Evolutionary conservation across 306 rosid genomes (phyloP).

Genomic region (Vicia sativa): DNA sequence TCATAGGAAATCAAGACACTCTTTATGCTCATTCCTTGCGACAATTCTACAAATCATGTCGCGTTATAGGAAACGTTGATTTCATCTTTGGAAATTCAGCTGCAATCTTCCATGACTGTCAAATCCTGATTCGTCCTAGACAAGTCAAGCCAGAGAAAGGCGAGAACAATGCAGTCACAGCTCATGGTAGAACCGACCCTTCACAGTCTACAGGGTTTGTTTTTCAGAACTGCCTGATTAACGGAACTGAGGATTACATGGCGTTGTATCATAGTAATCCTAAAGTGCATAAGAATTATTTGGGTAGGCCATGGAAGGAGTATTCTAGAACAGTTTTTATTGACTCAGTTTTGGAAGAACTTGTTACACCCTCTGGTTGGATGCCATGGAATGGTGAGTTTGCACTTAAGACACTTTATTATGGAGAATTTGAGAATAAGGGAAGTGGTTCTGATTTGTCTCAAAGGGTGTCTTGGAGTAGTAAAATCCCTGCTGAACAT

Average conservation of each 20-base stretch:
- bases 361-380: constrained; percentile 67
- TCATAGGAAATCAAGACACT: constrained; percentile 87
- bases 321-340: constrained; percentile 75
- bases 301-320: constrained; percentile 98
- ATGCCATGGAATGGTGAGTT: constrained; percentile 72
- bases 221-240: constrained; percentile 66
- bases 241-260: constrained; percentile 80
- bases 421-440: constrained; percentile 64
- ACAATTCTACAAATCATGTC: constrained; percentile 80
- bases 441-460: constrained; percentile 58
- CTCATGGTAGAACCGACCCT: constrained; percentile 88
- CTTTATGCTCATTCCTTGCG: constrained; percentile 84
- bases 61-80: constrained; percentile 77
- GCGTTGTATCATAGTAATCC: constrained; percentile 63
- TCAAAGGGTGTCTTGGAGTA: constrained; percentile 69
- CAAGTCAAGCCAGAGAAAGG: constrained; percentile 67
- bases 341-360: constrained; percentile 49
- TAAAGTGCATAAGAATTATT: constrained; percentile 66
- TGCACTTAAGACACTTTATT: constrained; percentile 70
- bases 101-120: constrained; percentile 66
- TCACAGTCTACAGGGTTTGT: constrained; percentile 80
- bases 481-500: constrained; percentile 57
- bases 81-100: constrained; percentile 92
- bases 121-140: constrained; percentile 58
- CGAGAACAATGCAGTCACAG: constrained; percentile 66